Evolutionary conservation across 768 basidiomycete species (phyloP).

Genomic region (Lactarius deliciosus): DNA sequence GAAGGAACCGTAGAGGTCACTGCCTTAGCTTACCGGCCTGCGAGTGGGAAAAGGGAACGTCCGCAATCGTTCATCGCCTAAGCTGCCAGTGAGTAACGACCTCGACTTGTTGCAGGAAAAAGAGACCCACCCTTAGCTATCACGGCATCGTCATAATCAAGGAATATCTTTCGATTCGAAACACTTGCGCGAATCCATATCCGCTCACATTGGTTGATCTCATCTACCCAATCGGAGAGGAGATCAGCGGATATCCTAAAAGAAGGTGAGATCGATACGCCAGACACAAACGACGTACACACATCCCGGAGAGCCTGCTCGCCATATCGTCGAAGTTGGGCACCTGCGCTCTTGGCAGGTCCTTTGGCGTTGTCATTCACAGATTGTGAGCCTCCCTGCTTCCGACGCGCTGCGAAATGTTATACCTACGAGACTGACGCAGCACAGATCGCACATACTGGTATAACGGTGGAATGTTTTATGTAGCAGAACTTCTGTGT

Average conservation of each 20-base stretch:
- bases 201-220: slow-evolving; percentile 80
- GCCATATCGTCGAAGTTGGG: slow-evolving; percentile 89
- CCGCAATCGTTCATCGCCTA: slow-evolving; percentile 72
- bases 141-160: slow-evolving; percentile 81
- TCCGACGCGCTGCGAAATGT: slow-evolving; percentile 71
- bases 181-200: slow-evolving; percentile 91
- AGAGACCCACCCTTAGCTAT: slow-evolving; percentile 55
- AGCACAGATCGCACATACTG: slow-evolving; percentile 53
- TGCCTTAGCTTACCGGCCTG: slow-evolving; percentile 67
- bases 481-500: slow-evolving; percentile 78
- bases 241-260: slow-evolving; percentile 85
- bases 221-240: slow-evolving; percentile 82
- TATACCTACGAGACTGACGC: not conserved
- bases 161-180: slow-evolving; percentile 84
- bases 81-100: not conserved
- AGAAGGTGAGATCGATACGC: slow-evolving; percentile 7
- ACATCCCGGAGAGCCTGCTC: slow-evolving; percentile 91
- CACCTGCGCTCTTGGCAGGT: slow-evolving; percentile 91
- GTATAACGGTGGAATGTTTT: slow-evolving; percentile 99
- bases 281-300: slow-evolving; percentile 32
- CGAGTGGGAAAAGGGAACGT: slow-evolving; percentile 97
- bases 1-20: slow-evolving; percentile 2
- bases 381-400: slow-evolving; percentile 95
- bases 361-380: slow-evolving; percentile 92
- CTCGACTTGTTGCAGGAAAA: not conserved